Conservation (phyloP, 257 asterid genomes). For the Coffea canephora region DNA sequence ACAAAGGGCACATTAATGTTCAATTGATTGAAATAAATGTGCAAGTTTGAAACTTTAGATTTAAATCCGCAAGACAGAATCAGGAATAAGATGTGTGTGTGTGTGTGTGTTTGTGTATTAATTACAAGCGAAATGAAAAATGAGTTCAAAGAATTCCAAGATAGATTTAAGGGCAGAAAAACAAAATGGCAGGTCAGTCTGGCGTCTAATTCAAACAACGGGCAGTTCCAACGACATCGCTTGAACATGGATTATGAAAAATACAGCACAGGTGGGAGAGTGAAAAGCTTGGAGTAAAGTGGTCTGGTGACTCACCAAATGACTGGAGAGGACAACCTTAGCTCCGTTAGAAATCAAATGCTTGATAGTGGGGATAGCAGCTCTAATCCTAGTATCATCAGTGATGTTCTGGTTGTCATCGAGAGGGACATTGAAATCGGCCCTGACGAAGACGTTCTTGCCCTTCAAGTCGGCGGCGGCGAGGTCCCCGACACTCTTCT, state of each 20-base stretch:
- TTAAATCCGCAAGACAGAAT: background rate
- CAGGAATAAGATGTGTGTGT: background rate
- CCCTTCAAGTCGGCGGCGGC: conserved; percentile 58
- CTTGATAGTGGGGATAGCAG: conserved; percentile 74
- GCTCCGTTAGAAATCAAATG: conserved; percentile 59
- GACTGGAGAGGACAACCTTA: conserved; percentile 61
- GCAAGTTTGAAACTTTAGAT: background rate
- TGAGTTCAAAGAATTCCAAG: background rate
- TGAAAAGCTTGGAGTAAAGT: too few relatives aligned
- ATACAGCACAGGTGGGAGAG: too few relatives aligned
- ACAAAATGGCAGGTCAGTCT: background rate
- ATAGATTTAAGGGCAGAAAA: background rate
- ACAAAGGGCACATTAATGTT: background rate
- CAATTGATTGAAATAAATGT: background rate
- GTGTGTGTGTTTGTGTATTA: too few relatives aligned
- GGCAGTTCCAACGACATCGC: background rate
- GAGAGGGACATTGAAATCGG: conserved; percentile 75
- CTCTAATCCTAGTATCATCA: conserved; percentile 79
- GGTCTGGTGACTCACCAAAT: conserved; percentile 36
- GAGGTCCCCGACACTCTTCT: conserved; percentile 73
- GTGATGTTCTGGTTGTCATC: conserved; percentile 64
- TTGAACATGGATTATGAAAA: background rate
- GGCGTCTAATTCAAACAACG: background rate
- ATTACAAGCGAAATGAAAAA: background rate
- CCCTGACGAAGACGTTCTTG: conserved; percentile 66